Evolutionary conservation across 768 basidiomycete genomes (phyloP), one percentile per base, ranked within the genome.

Genomic region (Lactifluus rugatus): DNA sequence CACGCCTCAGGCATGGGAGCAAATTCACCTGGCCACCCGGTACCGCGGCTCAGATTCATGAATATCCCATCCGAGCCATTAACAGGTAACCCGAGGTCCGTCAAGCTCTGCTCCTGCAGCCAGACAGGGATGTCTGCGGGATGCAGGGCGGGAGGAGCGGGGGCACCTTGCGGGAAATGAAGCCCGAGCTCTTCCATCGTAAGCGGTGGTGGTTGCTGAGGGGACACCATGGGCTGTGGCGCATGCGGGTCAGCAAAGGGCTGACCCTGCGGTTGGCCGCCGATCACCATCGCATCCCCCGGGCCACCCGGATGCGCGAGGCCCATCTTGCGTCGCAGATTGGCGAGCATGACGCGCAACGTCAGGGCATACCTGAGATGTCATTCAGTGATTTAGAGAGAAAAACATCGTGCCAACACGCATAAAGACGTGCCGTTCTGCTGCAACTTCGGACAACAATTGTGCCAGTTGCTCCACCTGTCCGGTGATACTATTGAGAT

Each of bases 11-110:
- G 87, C 81, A 85, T 84, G 44, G 83, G 76, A 8, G 80, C 75
- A 66, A 87, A 85, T 66, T 89, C 87, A 50, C 82, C 81, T 19
- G 78, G 79, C 89, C 89, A 91, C 16, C 88, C 87, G 59, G 82
- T 85, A 41, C 79, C 68, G 52, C 81, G 82, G 45, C 77, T 77
- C 73, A 87, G 78, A 64, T 86, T 83, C 62, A 94, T 70, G 73
- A 97, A 94, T 52, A 95, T 86, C 13, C 87, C 89, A 65, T 97
- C 93, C 3, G 86, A 88, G 45, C 93, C 93, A 64, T 93, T 93
- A 37, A 83, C 76, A n/a, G 93, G 93, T 53, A 96, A 74, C 16
- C 93, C 91, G 14, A 97, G 82, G 70, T 97, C 93, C 16, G 84
- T 83, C 62, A 94, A 73, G 67, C 83, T 93, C 89, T 95, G 85